Percentiles rank a stretch among this genome's conserved stretches.
These are phyloP conservation scores for Apiospora marii DNA, from an alignment of 2,329 filamentous ascomycete genomes.

Conservation along the genomic window DNA sequence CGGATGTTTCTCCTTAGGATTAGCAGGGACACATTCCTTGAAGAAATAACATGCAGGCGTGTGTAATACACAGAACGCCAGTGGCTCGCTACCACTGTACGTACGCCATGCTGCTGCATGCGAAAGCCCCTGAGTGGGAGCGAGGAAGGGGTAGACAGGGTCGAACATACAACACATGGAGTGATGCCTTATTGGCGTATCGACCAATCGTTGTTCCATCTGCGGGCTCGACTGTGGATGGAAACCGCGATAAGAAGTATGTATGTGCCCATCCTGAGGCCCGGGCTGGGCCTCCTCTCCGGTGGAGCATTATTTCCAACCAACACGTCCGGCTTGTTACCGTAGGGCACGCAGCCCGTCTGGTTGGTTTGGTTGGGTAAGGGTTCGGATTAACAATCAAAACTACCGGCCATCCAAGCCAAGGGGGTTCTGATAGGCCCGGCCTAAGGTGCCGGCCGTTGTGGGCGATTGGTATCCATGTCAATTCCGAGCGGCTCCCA, in stretches of 20 bases:
- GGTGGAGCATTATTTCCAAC: not conserved
- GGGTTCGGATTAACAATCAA: not conserved
- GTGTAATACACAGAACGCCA: not conserved
- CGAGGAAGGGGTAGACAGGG: too few relatives aligned
- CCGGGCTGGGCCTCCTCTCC: too few relatives aligned
- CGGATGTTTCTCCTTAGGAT: not conserved
- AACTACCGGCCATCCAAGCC: not conserved
- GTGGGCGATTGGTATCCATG: not conserved
- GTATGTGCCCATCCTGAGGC: not conserved
- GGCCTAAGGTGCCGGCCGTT: not conserved
- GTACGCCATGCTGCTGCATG: too few relatives aligned
- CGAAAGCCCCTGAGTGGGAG: not conserved
- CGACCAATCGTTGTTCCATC: not conserved
- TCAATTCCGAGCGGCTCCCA: not conserved
- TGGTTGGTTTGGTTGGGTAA: not conserved
- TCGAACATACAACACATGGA: not conserved
- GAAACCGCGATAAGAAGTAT: not conserved
- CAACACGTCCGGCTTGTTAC: not conserved
- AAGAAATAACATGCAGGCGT: not conserved
- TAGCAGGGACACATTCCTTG: not conserved
- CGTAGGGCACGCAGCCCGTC: not conserved
- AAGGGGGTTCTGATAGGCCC: not conserved
- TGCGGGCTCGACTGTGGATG: not conserved
- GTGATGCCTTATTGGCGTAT: not conserved
- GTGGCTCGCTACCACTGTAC: not conserved